A percentile compares a stretch with the other conserved stretches of the same genome.
These are phyloP conservation scores for Epicoccum sorghinum DNA, from an alignment of 2,329 filamentous ascomycete species.

Conservation along the genomic window DNA sequence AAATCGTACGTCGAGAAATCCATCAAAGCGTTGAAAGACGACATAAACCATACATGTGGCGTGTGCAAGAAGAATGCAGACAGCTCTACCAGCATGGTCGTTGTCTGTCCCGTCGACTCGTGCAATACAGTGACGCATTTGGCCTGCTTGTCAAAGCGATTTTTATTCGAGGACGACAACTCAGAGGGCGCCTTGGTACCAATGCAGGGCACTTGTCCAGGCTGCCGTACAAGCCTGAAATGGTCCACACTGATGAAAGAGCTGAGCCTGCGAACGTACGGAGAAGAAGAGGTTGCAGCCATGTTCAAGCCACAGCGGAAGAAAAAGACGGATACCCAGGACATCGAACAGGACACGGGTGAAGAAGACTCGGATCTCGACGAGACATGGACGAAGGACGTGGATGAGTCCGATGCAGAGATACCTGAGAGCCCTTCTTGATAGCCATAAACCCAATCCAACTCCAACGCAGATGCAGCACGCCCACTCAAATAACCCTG, in stretches of 20 bases:
- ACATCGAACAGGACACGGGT: conserved; percentile 14
- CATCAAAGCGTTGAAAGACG: conserved; percentile 33
- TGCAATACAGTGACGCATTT: conserved; percentile 62
- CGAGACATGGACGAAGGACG: conserved; percentile 42
- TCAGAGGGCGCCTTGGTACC: conserved; percentile 63
- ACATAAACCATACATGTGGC: conserved; percentile 47
- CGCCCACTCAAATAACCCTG: neutral
- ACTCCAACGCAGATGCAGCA: neutral
- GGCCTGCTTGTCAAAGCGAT: conserved; percentile 60
- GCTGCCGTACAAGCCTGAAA: conserved; percentile 65
- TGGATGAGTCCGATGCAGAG: conserved; percentile 37
- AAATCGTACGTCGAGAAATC: conserved; percentile 61
- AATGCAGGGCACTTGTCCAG: conserved; percentile 71
- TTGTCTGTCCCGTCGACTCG: conserved; percentile 58
- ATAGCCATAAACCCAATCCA: neutral
- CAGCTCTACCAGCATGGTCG: conserved; percentile 48
- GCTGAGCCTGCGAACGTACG: conserved; percentile 74
- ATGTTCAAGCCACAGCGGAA: conserved; percentile 65
- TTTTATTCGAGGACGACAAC: conserved; percentile 53
- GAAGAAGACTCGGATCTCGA: conserved; percentile 38
- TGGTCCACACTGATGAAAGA: conserved; percentile 87
- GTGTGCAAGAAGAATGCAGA: conserved; percentile 56
- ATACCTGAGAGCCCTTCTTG: conserved; percentile 3
- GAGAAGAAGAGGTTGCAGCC: conserved; percentile 71
- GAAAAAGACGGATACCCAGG: conserved; percentile 38